phyloP scores from a whole-genome alignment of 768 basidiomycete species.

The Udeniomyces megalosporus region DNA sequence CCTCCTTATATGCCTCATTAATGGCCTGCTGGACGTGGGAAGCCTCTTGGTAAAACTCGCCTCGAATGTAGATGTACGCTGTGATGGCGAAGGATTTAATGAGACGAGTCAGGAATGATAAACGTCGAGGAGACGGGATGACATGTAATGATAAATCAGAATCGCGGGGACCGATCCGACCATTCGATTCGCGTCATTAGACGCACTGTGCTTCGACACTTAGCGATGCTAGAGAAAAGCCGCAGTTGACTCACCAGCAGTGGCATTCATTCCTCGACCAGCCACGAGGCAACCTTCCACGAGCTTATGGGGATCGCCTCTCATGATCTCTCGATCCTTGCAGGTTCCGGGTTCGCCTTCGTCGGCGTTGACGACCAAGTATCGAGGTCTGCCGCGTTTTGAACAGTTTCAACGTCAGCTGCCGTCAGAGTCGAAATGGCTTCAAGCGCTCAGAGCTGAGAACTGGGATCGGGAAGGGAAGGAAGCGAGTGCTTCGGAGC shows the following conservation, averaged over 20 bases:
- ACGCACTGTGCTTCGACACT: neutral
- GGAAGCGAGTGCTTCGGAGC: no score
- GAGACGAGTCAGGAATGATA: neutral
- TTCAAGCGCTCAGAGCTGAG: no score
- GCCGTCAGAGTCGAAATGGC: no score
- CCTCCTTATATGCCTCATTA: conserved; percentile 78
- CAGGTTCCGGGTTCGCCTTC: conserved; percentile 98
- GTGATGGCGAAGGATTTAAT: neutral
- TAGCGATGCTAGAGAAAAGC: no score
- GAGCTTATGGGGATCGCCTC: conserved; percentile 96
- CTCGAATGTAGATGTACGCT: conserved; percentile 99
- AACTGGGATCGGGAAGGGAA: no score
- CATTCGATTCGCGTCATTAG: neutral
- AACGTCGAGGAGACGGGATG: no score
- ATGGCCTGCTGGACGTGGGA: conserved; percentile 89
- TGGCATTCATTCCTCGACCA: conserved; percentile 93
- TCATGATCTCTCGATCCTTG: conserved; percentile 95
- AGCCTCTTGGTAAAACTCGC: conserved; percentile 94
- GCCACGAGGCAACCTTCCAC: conserved; percentile 95
- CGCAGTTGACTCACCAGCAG: conserved; percentile 38
- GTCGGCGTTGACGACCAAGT: conserved; percentile 94
- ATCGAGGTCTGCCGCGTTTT: conserved; percentile 51
- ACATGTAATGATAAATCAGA: no score
- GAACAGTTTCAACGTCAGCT: no score
- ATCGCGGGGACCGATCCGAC: neutral